phyloP scores from a whole-genome alignment of 805 yeast genomes.

The Candida sakaeoensis region DNA sequence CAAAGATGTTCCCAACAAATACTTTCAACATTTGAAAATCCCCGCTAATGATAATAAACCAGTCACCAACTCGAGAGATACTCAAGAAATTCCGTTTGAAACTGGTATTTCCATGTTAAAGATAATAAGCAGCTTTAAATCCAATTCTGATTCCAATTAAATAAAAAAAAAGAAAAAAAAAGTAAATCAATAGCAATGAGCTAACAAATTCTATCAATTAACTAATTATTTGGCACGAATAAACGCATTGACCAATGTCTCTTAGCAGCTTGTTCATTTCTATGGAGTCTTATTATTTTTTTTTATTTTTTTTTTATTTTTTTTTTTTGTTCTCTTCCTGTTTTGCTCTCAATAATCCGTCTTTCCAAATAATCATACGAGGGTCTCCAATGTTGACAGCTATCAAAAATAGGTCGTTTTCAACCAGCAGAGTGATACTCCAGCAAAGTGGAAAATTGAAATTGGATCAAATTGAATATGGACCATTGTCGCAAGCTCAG shows the following conservation, averaged over 20 bases:
- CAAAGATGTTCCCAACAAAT: slow-evolving; percentile 48
- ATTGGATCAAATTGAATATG: slow-evolving; percentile 19
- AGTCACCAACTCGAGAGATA: slow-evolving; percentile 58
- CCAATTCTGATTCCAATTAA: slow-evolving; percentile 7
- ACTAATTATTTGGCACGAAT: no score
- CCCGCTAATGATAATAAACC: slow-evolving; percentile 46
- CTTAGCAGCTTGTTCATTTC: no score
- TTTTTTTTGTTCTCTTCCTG: not conserved
- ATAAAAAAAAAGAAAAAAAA: no score
- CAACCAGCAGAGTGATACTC: not conserved
- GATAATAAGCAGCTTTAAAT: slow-evolving; percentile 31
- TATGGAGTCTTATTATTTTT: no score
- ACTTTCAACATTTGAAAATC: slow-evolving; percentile 43
- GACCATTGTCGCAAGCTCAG: slow-evolving; percentile 50
- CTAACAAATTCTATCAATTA: no score
- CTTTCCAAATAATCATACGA: not conserved
- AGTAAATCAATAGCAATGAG: no score
- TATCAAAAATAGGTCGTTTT: not conserved
- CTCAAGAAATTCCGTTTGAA: slow-evolving; percentile 52
- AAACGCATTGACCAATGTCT: no score
- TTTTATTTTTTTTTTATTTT: no score
- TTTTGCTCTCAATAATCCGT: not conserved
- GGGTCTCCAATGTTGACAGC: not conserved
- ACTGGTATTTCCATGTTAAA: slow-evolving; percentile 47
- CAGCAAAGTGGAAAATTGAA: not conserved